A percentile compares a stretch with the other conserved stretches of the same genome.
These are phyloP conservation scores for Sugiyamaella valdiviana DNA, from an alignment of 805 yeast genomes.

Conservation along the genomic window DNA sequence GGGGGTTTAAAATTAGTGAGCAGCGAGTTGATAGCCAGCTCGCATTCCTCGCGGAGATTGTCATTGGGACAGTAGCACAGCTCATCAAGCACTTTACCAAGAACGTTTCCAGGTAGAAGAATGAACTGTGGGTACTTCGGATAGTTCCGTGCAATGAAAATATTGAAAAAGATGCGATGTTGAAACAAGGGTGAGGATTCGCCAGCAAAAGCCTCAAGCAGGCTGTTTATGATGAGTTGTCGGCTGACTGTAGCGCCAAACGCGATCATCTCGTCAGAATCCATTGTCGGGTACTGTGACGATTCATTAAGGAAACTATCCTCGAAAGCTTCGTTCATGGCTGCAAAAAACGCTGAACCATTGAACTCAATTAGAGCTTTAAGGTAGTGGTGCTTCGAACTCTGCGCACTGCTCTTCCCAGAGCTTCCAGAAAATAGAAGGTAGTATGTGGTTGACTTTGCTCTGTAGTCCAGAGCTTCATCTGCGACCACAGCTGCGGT, in stretches of 20 bases:
- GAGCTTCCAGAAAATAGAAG: constrained; percentile 50
- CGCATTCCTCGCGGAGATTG: constrained; percentile 51
- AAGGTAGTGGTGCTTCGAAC: constrained; percentile 57
- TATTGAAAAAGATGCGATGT: constrained; percentile 35
- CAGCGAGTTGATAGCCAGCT: constrained; percentile 68
- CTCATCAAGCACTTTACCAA: constrained; percentile 43
- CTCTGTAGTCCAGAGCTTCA: constrained; percentile 30
- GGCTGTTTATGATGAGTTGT: constrained; percentile 70
- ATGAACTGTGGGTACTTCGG: constrained; percentile 84
- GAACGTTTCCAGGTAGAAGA: constrained; percentile 54
- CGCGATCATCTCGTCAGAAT: constrained; percentile 14
- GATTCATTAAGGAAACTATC: constrained; percentile 63
- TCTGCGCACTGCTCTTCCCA: not conserved
- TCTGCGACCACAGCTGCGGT: constrained; percentile 46
- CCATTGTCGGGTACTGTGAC: constrained; percentile 21
- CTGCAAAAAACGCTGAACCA: constrained; percentile 53
- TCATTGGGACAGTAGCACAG: constrained; percentile 38
- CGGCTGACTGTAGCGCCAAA: constrained; percentile 45
- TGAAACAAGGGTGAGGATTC: not conserved
- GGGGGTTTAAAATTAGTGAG: constrained; percentile 60
- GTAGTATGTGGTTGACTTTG: constrained; percentile 49
- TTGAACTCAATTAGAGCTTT: constrained; percentile 48
- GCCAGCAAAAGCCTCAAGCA: constrained; percentile 33
- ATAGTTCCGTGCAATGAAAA: constrained; percentile 72
- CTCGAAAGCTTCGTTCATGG: constrained; percentile 78